Evolutionary conservation across 73 alveolate genomes (phyloP).

Genomic region (Urostyla sp.): DNA sequence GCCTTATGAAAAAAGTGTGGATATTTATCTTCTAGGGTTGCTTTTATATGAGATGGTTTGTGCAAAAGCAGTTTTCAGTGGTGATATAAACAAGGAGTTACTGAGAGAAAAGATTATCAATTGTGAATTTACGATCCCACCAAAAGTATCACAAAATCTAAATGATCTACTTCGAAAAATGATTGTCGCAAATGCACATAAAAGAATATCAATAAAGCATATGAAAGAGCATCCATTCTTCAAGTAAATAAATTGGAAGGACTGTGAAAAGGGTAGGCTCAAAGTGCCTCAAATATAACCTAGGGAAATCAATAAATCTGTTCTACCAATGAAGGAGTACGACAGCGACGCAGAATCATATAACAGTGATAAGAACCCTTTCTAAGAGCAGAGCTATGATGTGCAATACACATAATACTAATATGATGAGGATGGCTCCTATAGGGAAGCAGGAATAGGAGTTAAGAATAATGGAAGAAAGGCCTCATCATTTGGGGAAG

Average conservation of each 20-base stretch:
- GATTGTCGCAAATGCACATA: constrained; percentile 18
- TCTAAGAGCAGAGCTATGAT: too few species aligned
- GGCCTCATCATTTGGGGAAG: too few species aligned
- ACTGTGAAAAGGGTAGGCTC: constrained; percentile 69
- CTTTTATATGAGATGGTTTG: constrained; percentile 89
- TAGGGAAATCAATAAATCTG: constrained; percentile 9
- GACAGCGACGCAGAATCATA: too few species aligned
- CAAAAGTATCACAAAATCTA: constrained; percentile 7
- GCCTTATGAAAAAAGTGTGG: constrained; percentile 85
- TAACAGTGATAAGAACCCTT: too few species aligned
- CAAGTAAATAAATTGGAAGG: constrained; percentile 78
- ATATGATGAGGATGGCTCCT: too few species aligned
- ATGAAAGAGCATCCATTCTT: constrained; percentile 77
- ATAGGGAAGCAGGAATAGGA: too few species aligned
- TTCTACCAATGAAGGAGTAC: too few species aligned
- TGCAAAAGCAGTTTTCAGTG: constrained; percentile 87
- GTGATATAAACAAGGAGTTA: constrained; percentile 21
- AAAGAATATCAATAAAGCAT: constrained; percentile 7
- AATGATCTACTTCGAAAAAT: constrained; percentile 6
- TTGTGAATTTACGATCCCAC: neutral
- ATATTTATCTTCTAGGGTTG: constrained; percentile 91
- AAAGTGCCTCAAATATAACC: neutral
- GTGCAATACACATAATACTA: too few species aligned
- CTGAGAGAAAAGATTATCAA: constrained; percentile 1
- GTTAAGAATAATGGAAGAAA: too few species aligned